A percentile compares a stretch with the other conserved stretches of the same genome.
These are phyloP conservation scores for Alternaria metachromatica DNA, from an alignment of 2,329 filamentous ascomycete species.

Conservation along the genomic window DNA sequence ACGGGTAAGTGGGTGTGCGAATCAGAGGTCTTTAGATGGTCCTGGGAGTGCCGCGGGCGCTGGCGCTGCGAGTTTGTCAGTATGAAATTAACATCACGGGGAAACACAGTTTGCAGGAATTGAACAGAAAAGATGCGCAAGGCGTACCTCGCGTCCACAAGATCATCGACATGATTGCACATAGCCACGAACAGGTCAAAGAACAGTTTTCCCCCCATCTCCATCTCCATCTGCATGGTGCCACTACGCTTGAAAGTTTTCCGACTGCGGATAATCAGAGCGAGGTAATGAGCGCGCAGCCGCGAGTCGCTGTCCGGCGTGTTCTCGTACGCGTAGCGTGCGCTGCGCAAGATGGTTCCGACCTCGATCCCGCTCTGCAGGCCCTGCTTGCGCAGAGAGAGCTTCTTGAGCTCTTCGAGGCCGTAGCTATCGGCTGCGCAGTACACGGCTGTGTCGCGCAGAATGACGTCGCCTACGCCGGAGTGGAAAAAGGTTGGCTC, in stretches of 20 bases:
- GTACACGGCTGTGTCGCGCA: slow-evolving; percentile 94
- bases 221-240: slow-evolving; percentile 99
- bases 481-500: slow-evolving; percentile 81
- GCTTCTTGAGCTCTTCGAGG: slow-evolving; percentile 88
- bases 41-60: slow-evolving; percentile 34
- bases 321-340: slow-evolving; percentile 94
- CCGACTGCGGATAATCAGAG: slow-evolving; percentile 95
- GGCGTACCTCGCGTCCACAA: slow-evolving; percentile 76
- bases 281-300: slow-evolving; percentile 95
- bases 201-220: slow-evolving; percentile 91
- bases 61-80: slow-evolving; percentile 24
- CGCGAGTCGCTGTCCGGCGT: slow-evolving; percentile 91
- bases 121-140: slow-evolving; percentile 24
- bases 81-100: slow-evolving; percentile 11
- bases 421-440: slow-evolving; percentile 90
- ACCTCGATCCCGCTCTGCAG: slow-evolving; percentile 92
- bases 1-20: slow-evolving; percentile 20
- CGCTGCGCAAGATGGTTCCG: slow-evolving; percentile 87
- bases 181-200: slow-evolving; percentile 98
- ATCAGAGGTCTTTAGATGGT: slow-evolving; percentile 28
- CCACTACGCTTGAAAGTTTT: slow-evolving; percentile 98
- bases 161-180: slow-evolving; percentile 97
- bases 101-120: neutral
- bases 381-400: slow-evolving; percentile 93
- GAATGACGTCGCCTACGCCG: slow-evolving; percentile 75